phyloP scores from a whole-genome alignment of 2,329 filamentous ascomycete species.

The Xylaria sp. region DNA sequence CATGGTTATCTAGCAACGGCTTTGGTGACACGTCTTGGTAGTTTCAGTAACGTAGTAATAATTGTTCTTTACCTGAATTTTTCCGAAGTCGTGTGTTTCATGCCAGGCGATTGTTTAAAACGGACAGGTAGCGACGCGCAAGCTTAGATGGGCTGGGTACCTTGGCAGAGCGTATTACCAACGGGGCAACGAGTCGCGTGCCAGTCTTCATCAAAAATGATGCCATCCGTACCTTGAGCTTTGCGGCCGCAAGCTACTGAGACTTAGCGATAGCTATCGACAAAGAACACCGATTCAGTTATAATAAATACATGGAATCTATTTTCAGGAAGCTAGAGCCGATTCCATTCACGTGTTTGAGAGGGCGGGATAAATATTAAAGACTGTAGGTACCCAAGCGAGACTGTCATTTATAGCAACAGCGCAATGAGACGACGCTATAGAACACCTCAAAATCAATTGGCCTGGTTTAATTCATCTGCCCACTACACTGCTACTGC shows the following conservation, averaged over 20 bases:
- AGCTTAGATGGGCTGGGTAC: not conserved
- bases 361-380: not conserved
- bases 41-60: constrained; percentile 16
- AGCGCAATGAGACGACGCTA: not conserved
- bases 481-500: no score
- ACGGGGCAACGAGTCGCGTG: not conserved
- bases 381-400: not conserved
- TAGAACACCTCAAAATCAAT: no score
- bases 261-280: not conserved
- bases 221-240: no score
- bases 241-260: not conserved
- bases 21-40: constrained; percentile 11
- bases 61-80: not conserved
- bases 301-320: not conserved
- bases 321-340: not conserved
- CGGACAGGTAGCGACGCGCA: not conserved
- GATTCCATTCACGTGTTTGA: not conserved
- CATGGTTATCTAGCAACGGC: not conserved
- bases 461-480: no score
- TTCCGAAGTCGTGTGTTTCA: not conserved
- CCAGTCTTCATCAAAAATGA: not conserved
- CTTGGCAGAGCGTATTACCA: not conserved
- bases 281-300: not conserved
- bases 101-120: not conserved
- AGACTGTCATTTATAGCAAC: not conserved